phyloP scores from a whole-genome alignment of 345 rosid species.

The Melaleuca quinquenervia region DNA sequence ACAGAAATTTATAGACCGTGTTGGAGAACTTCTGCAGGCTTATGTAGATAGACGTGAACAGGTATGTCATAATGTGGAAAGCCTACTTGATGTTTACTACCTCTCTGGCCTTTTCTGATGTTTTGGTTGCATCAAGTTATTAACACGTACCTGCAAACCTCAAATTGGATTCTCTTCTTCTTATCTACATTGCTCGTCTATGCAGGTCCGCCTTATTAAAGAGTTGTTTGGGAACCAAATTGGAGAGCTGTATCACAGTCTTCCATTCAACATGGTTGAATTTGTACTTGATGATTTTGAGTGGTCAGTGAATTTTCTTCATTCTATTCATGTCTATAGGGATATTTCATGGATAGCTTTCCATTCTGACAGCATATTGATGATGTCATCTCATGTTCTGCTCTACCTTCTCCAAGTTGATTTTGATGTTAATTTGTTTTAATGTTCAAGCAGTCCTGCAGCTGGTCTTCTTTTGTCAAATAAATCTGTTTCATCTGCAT shows the following conservation, averaged over 20 bases:
- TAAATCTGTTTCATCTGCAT: background rate
- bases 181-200: background rate
- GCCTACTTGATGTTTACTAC: background rate
- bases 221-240: conserved; percentile 94
- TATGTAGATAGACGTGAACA: conserved; percentile 92
- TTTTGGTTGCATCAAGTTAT: background rate
- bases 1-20: conserved; percentile 83
- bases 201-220: conserved; percentile 82
- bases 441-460: background rate
- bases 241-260: conserved; percentile 80
- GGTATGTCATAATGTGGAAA: conserved; percentile 26
- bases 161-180: background rate
- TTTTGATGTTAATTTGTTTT: background rate
- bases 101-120: background rate
- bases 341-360: background rate
- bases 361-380: background rate
- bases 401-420: background rate
- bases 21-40: conserved; percentile 86
- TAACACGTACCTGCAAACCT: background rate
- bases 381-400: background rate
- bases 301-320: conserved; percentile 39
- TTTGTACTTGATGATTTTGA: conserved; percentile 64
- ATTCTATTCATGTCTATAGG: background rate
- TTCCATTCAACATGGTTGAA: conserved; percentile 89
- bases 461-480: background rate